Evolutionary conservation across 495 filamentous ascomycete genomes (phyloP), one percentile per base, ranked within the genome.

Genomic region (Saxophila tyrrhenica): DNA sequence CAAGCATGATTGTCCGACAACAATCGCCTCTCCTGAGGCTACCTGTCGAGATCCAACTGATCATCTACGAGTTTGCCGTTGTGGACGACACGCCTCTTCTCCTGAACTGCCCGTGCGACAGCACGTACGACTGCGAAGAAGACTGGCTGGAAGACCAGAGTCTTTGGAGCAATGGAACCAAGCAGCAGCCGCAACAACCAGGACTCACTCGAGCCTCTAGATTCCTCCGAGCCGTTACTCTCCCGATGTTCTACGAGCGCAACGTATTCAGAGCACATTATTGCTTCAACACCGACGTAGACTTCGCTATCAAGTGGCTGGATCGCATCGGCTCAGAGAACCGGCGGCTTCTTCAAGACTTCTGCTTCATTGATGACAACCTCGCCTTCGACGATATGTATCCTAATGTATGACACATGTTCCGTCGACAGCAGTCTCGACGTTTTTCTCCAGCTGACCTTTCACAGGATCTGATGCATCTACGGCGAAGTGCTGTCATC

Each of bases 101-200:
- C n/a, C 22, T 49, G 11, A 49, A 49, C 25, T 49, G 46, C 21
- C 17, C 15, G 3, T 49, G 46, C 21, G 46, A 49, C 46, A 49
- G 46, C 21, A n/a, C 8, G 7, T 49, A 49, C 24, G n/a, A 3
- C 17, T 7, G 21, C 21, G 21, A 17, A n/a, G 17, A 49, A 17
- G 17, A 21, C 8, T 49, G 20, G 20, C 3, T 7, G 8, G 46
- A 24, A 8, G 46, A 49, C 46, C 16, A 49, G 46, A n/a, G 15
- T 5, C 16, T 8, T 16, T 49, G 46, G 46, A 32, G 24, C 3
- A 17, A 20, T 7, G 46, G 46, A 7, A 11, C 3, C 7, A 24
- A 49, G 20, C 46, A 23, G 16, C 46, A 8, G 8, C 47, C 47
- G 5, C 7, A 2, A 20, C 7, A 49, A 32, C 47, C 47, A 5